A percentile compares a stretch with the other conserved stretches of the same genome.
These are phyloP conservation scores for Cetradonia linearis DNA, from an alignment of 495 filamentous ascomycete species.

Conservation along the genomic window DNA sequence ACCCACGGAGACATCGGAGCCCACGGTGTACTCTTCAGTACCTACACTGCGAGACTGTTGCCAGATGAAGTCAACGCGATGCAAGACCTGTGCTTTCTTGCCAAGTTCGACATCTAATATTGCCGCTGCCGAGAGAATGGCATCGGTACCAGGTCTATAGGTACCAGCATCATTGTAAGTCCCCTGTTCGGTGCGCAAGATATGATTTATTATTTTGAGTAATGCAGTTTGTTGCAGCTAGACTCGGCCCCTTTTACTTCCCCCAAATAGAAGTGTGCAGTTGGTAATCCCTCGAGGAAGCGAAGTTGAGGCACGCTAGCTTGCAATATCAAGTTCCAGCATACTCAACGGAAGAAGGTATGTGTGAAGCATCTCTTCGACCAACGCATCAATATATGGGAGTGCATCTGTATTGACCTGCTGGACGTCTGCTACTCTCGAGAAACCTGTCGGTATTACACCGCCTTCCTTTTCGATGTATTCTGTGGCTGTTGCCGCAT, in stretches of 20 bases:
- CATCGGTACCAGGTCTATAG: not conserved
- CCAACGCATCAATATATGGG: conserved; percentile 11
- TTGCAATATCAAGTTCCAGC: not conserved
- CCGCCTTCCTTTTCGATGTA: conserved; percentile 17
- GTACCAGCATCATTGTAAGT: not conserved
- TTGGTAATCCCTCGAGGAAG: conserved; percentile 7
- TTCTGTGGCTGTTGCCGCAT: conserved; percentile 1
- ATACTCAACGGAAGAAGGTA: not conserved
- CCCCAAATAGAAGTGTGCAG: conserved; percentile 15
- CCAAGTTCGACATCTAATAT: conserved; percentile 10
- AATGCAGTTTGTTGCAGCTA: conserved; percentile 14
- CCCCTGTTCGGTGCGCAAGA: not conserved
- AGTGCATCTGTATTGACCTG: conserved; percentile 15
- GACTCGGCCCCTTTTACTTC: conserved; percentile 14
- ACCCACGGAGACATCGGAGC: conserved; percentile 6
- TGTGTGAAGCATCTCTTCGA: not conserved
- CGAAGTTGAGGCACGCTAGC: not conserved
- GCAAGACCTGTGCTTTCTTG: conserved; percentile 5
- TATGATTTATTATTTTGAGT: not conserved
- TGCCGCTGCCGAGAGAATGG: conserved; percentile 7
- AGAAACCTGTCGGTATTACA: conserved; percentile 14
- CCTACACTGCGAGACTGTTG: conserved; percentile 2
- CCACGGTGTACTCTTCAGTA: not conserved
- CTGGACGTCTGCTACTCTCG: conserved; percentile 4
- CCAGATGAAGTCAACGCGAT: conserved; percentile 18